These are phyloP conservation scores for Xylaria intraflava DNA, from an alignment of 495 filamentous ascomycete species.

Conservation along the genomic window DNA sequence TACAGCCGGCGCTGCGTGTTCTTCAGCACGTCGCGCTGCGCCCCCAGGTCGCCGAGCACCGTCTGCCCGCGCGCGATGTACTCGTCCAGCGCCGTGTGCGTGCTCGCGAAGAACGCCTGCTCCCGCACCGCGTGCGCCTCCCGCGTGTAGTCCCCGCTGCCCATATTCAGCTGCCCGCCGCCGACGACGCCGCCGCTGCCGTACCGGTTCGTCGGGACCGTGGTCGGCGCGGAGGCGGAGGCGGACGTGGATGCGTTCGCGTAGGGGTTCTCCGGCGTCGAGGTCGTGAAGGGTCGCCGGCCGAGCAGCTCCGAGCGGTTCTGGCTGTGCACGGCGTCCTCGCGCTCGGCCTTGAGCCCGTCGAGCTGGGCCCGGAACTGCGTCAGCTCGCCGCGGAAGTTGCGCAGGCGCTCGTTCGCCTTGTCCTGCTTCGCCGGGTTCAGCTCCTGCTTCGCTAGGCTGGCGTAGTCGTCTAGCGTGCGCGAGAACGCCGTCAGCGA, in stretches of 20 bases:
- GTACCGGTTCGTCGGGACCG: conserved; percentile 25
- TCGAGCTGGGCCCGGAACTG: conserved; percentile 76
- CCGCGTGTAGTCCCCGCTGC: conserved; percentile 53
- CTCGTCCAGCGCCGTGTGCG: conserved; percentile 80
- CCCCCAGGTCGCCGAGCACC: conserved; percentile 78
- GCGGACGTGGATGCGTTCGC: conserved; percentile 46
- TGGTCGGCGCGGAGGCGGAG: conserved; percentile 13
- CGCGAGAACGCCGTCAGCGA: conserved; percentile 83
- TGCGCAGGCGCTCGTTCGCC: conserved; percentile 75
- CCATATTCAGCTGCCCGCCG: conserved; percentile 45
- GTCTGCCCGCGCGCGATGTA: conserved; percentile 87
- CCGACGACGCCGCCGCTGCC: conserved; percentile 29
- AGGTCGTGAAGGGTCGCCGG: conserved; percentile 75
- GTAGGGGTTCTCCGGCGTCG: conserved; percentile 95
- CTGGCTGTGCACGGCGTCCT: conserved; percentile 65
- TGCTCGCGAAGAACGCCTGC: conserved; percentile 73
- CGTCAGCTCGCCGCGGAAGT: conserved; percentile 73
- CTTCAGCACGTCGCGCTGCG: conserved; percentile 93
- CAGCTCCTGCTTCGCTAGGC: conserved; percentile 78
- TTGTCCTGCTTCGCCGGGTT: conserved; percentile 85
- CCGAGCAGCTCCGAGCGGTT: conserved; percentile 82
- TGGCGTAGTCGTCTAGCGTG: conserved; percentile 88
- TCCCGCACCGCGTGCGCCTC: conserved; percentile 85
- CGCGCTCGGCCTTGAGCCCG: conserved; percentile 62
- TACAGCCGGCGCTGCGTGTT: conserved; percentile 86